Base-by-base conservation (phyloP, 2,329 filamentous ascomycete species). In the Penicillium occitanis region DNA sequence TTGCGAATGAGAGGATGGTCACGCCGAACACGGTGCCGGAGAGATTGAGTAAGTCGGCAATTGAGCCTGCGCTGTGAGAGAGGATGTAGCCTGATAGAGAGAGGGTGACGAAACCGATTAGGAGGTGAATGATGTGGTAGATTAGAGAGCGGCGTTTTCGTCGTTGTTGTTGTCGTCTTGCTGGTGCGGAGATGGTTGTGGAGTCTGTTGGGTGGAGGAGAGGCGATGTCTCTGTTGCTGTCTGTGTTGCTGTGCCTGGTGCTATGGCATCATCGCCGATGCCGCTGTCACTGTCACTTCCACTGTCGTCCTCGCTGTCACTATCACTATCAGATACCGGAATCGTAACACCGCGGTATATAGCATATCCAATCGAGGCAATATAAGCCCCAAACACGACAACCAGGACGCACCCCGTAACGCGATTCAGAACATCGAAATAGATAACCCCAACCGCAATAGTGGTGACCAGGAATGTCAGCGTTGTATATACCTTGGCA, bases 1-100 rank as follows among this genome's bases (percentile, higher is more conserved):
- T 86, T 5, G 82, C 84, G 68, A 87, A 76, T 0, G 83, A 78
- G 44, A 86, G 73, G 25, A 85, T 71, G 0, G 80, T 80, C 17
- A 84, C 72, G 8, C 83, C 81, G 61, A 85, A 79, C 35, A 85
- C 71, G 0, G 80, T 78, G 55, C 77, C 78, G 6, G 83, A 84
- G 1, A 85, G 72, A 10, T 73, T 69, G 11, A 84, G 74, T 14
- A 73, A 73, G 14, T 78, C 74, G 6, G 79, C 76, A 46, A 85
- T 76, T 3, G 76, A 74, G 3, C 72, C 73, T 14, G 82, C 77
- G 46, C 78, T 78, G 68, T 81, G 82, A 2, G 83, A 79, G 55
- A 85, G 79, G 46, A 85, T 75, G 66, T 83, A 85, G 53, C 82
- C 81, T 17, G 82, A 79, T 3, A 85, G 65, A 2, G 79, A 79